Conservation (phyloP, 2,329 filamentous ascomycete genomes). For the Aspergillus sojae region DNA sequence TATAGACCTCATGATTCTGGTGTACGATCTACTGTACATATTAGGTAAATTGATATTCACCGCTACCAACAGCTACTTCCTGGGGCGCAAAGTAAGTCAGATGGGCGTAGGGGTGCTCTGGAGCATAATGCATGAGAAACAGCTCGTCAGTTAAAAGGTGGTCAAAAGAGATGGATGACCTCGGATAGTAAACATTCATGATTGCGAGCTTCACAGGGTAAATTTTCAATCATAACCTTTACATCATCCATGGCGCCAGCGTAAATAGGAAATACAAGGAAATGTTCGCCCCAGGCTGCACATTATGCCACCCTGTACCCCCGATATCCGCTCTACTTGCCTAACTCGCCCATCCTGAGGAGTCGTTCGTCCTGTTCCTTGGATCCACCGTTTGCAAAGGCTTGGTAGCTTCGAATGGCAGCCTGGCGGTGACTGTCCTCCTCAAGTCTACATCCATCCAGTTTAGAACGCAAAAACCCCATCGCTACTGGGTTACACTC, state of each 20-base stretch:
- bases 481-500: background rate
- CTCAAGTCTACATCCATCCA: background rate
- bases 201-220: background rate
- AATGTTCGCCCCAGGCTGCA: background rate
- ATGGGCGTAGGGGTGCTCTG: background rate
- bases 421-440: slow-evolving; percentile 6
- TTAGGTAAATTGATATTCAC: slow-evolving; percentile 4
- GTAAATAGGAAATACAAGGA: background rate
- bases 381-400: slow-evolving; percentile 34
- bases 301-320: background rate
- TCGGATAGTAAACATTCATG: background rate
- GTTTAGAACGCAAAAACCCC: background rate
- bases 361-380: slow-evolving; percentile 32
- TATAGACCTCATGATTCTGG: slow-evolving; percentile 3
- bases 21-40: slow-evolving; percentile 17
- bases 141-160: background rate
- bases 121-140: background rate
- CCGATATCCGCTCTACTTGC: background rate
- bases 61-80: background rate
- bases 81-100: background rate
- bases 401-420: slow-evolving; percentile 25
- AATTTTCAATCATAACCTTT: background rate
- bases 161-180: background rate
- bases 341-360: slow-evolving; percentile 13
- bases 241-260: background rate